Evolutionary conservation across 441 rosid genomes (phyloP).

Genomic region (Croton setiger): DNA sequence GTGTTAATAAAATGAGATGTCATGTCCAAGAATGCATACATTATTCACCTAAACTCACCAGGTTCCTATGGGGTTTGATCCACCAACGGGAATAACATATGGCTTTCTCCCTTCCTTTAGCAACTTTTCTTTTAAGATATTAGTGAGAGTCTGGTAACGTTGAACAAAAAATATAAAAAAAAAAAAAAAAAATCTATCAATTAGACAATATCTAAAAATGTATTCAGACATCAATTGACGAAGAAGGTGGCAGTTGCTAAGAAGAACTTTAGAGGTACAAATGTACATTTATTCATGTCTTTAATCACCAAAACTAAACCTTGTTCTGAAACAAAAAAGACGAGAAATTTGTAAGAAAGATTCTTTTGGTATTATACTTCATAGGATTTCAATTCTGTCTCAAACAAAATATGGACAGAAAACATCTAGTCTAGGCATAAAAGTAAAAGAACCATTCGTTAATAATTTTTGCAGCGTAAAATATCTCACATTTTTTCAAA

Average conservation of each 20-base stretch:
- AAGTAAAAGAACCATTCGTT: no score
- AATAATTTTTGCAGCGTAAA: neutral
- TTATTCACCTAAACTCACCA: slow-evolving; percentile 58
- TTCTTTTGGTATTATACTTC: neutral
- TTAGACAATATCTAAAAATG: slow-evolving; percentile 2
- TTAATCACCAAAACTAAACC: no score
- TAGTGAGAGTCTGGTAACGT: slow-evolving; percentile 62
- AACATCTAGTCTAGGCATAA: neutral
- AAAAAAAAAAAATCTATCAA: slow-evolving; percentile 8
- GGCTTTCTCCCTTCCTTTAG: slow-evolving; percentile 80
- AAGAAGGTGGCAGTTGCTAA: neutral
- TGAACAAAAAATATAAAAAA: slow-evolving; percentile 1
- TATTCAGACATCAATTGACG: slow-evolving; percentile 2
- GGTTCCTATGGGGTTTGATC: slow-evolving; percentile 91
- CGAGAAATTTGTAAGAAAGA: neutral
- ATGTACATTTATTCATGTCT: neutral
- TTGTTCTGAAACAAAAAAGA: no score
- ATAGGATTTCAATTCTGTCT: neutral
- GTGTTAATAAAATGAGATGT: neutral
- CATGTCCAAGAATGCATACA: neutral
- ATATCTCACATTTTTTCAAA: neutral
- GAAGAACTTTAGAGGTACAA: neutral
- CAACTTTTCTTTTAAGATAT: slow-evolving; percentile 67
- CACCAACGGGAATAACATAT: slow-evolving; percentile 93
- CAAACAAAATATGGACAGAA: neutral